Evolutionary conservation across 345 rosid species (phyloP), one percentile per base, ranked within the genome.

Genomic region (Lepidium africanum): DNA sequence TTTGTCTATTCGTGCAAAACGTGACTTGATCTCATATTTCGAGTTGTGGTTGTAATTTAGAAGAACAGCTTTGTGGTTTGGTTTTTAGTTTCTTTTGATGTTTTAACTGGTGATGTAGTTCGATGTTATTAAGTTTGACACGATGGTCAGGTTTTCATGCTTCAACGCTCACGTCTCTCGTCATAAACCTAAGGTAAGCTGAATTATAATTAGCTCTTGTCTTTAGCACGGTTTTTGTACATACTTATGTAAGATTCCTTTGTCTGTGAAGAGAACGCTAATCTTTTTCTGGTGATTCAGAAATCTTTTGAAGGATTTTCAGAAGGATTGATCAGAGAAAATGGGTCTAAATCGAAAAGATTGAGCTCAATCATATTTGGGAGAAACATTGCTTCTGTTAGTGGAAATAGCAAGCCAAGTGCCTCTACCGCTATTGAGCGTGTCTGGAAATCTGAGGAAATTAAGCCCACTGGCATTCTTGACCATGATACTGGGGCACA

Each of bases 101-200:
- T 36, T 53, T 38, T 38, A 54, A 30, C 16, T 9, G 57, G 65
- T 63, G 65, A 63, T 75, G 75, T 75, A 69, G 70, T 75, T 73
- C 65, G 7, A 38, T 32, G 60, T 41, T 69, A 41, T 63, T 69
- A n/a, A 56, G 46, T 63, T 65, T 63, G 69, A 52, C 32, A 71
- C 59, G 62, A 95, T 95, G 99, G 90, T 95, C 69, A 87, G 88
- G 73, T 91, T 95, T 83, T 82, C 87, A 12, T 91, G 97, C 93
- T 95, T 95, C 89, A 85, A 81, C 63, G 60, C 81, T 54, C 82
- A 81, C 63, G 68, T 66, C 50, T 56, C 61, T 46, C 62, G 78
- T 72, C 87, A 81, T 71, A 87, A 77, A 77, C 69, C 84, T 49
- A 91, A 87, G 89, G 99, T 91, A 52, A 62, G 84, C 36, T 46